Evolutionary conservation across 2,329 filamentous ascomycete genomes (phyloP), one percentile per base, ranked within the genome.

Genomic region (Epichloe coenophiala): DNA sequence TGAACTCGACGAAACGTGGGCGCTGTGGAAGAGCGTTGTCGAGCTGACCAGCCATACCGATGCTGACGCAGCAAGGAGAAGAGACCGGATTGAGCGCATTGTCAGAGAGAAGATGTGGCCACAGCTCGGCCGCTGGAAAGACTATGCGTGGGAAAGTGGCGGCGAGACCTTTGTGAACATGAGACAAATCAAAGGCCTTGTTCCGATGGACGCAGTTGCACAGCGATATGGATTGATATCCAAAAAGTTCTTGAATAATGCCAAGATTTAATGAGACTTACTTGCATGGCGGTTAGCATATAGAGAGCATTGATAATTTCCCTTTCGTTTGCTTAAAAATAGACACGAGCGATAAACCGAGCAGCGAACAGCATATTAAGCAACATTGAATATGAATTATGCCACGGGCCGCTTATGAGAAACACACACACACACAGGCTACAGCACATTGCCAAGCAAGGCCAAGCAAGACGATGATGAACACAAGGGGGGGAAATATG

Each of bases 131-230:
- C 58, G 70, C 19, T 85, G 81, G 73, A 76, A 77, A 55, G 79
- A 83, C 56, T 84, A 76, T 56, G 70, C 75, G 3, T 87, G 83
- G 83, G 68, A 72, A 38, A 83, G 79, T 57, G 82, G 82, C 1
- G 71, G 67, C 3, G 63, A 65, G 35, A 63, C 57, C 0, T 77
- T 71, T 54, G 64, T 69, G 4, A 74, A 74, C 57, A 45, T 59
- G 8, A 63, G 66, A 17, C 19, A 53, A 17, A 53, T 51, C 15
- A 60, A 59, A 55, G 66, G 65, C 0, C 51, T 56, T 27, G 55
- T 68, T 37, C 65, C 66, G 1, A 51, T 57, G 9, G 65, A 68
- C 52, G 63, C 57, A 15, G 53, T 62, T 33, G 51, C 59, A 3
- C 52, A 57, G 45, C 52, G 59, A 49, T 61, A 57, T 55, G 59